Conservation (phyloP, 345 rosid species). For the Sisymbrium altissimum region DNA sequence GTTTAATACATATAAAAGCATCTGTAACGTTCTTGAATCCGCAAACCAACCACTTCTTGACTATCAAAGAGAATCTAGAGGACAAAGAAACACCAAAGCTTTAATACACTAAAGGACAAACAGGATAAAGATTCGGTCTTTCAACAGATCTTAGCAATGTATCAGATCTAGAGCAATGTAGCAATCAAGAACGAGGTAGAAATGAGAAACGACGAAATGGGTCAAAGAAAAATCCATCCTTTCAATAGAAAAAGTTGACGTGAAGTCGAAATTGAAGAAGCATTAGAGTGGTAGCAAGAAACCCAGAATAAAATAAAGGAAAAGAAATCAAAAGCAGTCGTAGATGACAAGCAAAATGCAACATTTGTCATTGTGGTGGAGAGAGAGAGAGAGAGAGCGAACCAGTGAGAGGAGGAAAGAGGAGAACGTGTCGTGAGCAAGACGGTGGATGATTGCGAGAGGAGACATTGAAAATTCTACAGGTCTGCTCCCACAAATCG, state of each 20-base stretch:
- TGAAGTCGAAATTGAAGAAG: constrained; percentile 10
- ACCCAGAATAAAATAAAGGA: neutral
- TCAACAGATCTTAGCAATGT: neutral
- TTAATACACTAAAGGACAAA: neutral
- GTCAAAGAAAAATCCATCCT: neutral
- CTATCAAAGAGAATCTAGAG: neutral
- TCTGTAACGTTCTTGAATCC: neutral
- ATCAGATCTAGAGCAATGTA: constrained; percentile 29
- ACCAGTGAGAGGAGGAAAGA: constrained; percentile 30
- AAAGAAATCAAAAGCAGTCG: constrained; percentile 20
- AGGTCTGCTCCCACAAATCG: constrained; percentile 15
- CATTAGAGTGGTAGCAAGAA: neutral
- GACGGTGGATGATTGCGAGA: constrained; percentile 18
- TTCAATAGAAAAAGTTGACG: neutral
- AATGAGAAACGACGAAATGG: neutral
- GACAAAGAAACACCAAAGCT: neutral
- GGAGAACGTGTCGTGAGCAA: constrained; percentile 21
- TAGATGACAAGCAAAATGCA: constrained; percentile 16
- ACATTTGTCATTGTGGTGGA: constrained; percentile 6
- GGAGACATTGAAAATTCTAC: constrained; percentile 31
- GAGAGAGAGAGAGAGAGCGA: neutral
- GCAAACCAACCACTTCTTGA: constrained; percentile 1
- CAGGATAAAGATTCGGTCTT: neutral
- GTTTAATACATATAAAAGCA: constrained; percentile 6
- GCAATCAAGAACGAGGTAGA: neutral